These are phyloP conservation scores for Teratosphaeria zuluensis DNA, from an alignment of 2,329 filamentous ascomycete species.

Conservation along the genomic window DNA sequence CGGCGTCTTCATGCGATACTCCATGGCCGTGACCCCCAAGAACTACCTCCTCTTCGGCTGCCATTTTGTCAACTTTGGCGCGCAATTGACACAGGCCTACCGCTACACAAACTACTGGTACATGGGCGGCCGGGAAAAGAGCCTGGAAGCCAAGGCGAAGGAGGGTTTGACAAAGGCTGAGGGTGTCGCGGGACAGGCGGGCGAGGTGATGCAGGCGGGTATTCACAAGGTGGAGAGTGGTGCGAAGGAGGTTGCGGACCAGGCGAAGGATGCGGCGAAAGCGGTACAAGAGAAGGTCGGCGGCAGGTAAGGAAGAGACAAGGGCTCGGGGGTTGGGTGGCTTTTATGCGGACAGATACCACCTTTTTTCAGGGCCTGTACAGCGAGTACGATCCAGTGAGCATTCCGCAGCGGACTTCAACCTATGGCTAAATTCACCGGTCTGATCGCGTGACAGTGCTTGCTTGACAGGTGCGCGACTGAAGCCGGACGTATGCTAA, in stretches of 20 bases:
- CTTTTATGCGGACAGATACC: not conserved
- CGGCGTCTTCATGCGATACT: constrained; percentile 57
- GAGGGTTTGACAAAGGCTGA: constrained; percentile 22
- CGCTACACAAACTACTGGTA: constrained; percentile 53
- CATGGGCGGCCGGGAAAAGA: constrained; percentile 36
- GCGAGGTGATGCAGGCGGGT: not conserved
- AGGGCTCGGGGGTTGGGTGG: not conserved
- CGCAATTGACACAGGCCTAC: constrained; percentile 52
- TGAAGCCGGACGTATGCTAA: not conserved
- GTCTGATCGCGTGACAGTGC: not conserved
- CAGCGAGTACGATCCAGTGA: not conserved
- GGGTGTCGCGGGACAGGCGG: constrained; percentile 8
- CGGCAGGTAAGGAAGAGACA: not conserved
- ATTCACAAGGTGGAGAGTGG: constrained; percentile 12
- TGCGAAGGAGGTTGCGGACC: constrained; percentile 20
- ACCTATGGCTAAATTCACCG: not conserved
- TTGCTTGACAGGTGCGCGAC: not conserved
- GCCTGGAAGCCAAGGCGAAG: constrained; percentile 29
- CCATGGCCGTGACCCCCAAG: constrained; percentile 51
- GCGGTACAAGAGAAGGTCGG: constrained; percentile 6
- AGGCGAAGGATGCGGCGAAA: constrained; percentile 20
- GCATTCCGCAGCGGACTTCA: not conserved
- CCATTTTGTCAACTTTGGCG: constrained; percentile 55
- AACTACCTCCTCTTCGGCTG: constrained; percentile 62
- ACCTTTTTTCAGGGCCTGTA: not conserved